Evolutionary conservation across 805 yeast species (phyloP), one percentile per base, ranked within the genome.

Genomic region (Candida methanosorbosa): DNA sequence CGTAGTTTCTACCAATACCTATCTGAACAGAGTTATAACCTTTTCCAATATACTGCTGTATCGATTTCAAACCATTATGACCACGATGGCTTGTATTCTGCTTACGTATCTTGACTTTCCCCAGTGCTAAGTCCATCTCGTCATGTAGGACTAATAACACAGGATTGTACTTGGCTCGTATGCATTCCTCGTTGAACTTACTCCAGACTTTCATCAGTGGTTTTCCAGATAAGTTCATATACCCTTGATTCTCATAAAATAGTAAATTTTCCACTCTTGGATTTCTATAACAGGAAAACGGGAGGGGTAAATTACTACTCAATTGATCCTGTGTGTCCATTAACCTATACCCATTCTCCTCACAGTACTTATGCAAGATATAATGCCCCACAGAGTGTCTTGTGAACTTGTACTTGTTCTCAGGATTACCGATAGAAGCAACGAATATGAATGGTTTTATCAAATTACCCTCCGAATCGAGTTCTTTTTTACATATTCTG

Each of bases 1-100:
- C n/a, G n/a, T n/a, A n/a, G n/a, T n/a, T n/a, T 36, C 82, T 63
- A 2, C 85, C 94, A 13, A 88, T 81, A 0, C 97, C 97, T 8
- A 87, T 63, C 14, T 81, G 73, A 12, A 87, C 50, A 33, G 84
- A 72, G n/a, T 73, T 66, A 49, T 78, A 84, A 14, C 63, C 65
- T 24, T 64, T 62, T 0, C 79, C 78, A 25, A 70, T 52, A 17
- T 38, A 28, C 6, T 53, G 43, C 29, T 68, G 69, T 3, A 88
- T 68, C 27, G 81, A 72, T 40, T 69, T 68, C 19, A 88, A 62
- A 0, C 96, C 97, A 49, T 85, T 86, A 48, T 88, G 97, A 0
- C 95, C 96, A 30, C 92, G 63, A 13, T 77, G 66, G 29, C 84
- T 72, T 0, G 80, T 64, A 2, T 74, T 70, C 12, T 75, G 78